Conservation (phyloP, 2,329 filamentous ascomycete genomes). For the Botryotinia narcissicola region DNA sequence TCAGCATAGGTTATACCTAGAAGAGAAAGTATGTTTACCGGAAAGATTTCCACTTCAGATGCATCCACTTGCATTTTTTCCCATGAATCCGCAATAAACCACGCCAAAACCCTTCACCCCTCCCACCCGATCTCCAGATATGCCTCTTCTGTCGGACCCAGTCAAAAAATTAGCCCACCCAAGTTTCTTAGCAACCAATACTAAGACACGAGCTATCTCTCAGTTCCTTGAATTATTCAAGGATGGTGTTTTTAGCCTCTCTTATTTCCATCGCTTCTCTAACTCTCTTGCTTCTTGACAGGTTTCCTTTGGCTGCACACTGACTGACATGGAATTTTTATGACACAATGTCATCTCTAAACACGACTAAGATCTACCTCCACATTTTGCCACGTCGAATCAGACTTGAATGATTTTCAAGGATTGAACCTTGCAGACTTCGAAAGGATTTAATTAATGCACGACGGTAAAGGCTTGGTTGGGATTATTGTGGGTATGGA, state of each 20-base stretch:
- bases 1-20: slow-evolving; percentile 5
- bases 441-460: slow-evolving; percentile 4
- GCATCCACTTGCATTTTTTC: slow-evolving; percentile 3
- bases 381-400: slow-evolving; percentile 15
- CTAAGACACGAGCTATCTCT: neutral
- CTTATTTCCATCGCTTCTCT: neutral
- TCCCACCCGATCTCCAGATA: slow-evolving; percentile 2
- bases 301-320: neutral
- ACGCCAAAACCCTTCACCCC: neutral
- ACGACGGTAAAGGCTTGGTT: neutral
- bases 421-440: neutral
- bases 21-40: neutral
- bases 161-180: neutral
- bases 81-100: neutral
- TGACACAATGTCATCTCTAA: slow-evolving; percentile 12
- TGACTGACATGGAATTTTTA: neutral
- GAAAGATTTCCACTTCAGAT: neutral
- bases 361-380: slow-evolving; percentile 14
- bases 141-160: neutral
- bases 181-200: neutral
- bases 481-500: slow-evolving; percentile 6
- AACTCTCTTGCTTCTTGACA: slow-evolving; percentile 1
- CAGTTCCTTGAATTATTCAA: neutral
- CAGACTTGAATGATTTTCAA: neutral
- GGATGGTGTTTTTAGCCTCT: neutral